These are phyloP conservation scores for Russula brevipes DNA, from an alignment of 768 basidiomycete species.

Conservation along the genomic window DNA sequence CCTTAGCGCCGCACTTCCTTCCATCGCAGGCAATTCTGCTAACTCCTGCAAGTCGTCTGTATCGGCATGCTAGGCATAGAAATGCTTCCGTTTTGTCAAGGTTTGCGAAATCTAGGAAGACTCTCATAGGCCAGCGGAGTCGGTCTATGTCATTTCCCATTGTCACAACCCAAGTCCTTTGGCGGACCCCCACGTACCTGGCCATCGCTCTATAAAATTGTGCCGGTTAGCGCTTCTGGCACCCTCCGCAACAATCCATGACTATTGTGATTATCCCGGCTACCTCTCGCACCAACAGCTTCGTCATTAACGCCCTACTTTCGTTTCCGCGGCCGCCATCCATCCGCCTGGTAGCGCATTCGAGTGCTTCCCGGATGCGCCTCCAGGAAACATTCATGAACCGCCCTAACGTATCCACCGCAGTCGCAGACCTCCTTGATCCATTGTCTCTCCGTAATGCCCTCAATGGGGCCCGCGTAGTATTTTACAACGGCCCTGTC, in stretches of 20 bases:
- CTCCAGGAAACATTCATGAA: constrained; percentile 8
- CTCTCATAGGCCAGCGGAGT: neutral
- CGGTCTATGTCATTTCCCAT: constrained; percentile 11
- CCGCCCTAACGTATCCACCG: constrained; percentile 14
- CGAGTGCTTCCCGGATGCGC: neutral
- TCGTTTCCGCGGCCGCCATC: constrained; percentile 21
- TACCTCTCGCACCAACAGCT: constrained; percentile 22
- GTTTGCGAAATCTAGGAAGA: neutral
- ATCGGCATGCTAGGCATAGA: neutral
- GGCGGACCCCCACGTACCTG: neutral
- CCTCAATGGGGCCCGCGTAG: constrained; percentile 5
- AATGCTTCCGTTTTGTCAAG: constrained; percentile 14
- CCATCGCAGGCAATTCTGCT: constrained; percentile 15
- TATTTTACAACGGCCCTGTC: constrained; percentile 24
- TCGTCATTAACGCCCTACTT: constrained; percentile 18
- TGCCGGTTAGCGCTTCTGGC: neutral
- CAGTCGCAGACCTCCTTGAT: constrained; percentile 21
- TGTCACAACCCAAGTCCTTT: constrained; percentile 1
- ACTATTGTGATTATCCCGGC: constrained; percentile 23
- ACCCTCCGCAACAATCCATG: constrained; percentile 12
- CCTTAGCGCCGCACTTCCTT: constrained; percentile 18
- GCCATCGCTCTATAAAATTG: constrained; percentile 16
- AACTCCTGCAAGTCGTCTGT: constrained; percentile 1
- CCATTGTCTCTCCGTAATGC: constrained; percentile 11
- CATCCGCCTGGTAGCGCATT: constrained; percentile 21